Conservation (phyloP, 1,284 basidiomycete genomes). For the Ceratobasidium sp. region DNA sequence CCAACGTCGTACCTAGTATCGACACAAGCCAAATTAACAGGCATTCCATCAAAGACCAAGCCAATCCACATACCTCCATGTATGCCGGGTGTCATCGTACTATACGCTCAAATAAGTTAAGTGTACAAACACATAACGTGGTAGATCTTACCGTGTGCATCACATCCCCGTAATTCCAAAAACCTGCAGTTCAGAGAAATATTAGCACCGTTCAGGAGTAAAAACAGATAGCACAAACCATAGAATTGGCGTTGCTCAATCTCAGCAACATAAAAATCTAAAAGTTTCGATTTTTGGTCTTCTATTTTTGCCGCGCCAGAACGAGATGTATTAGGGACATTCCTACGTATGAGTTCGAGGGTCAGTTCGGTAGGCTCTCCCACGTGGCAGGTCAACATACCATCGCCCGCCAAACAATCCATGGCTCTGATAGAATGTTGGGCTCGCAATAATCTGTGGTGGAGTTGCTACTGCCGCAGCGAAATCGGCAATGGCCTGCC, state of each 20-base stretch:
- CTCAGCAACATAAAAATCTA: conserved; percentile 64
- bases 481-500: conserved; percentile 56
- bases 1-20: conserved; percentile 61
- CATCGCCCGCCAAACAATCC: conserved; percentile 41
- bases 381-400: not conserved
- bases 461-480: conserved; percentile 52
- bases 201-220: not conserved
- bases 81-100: conserved; percentile 61
- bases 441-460: conserved; percentile 38
- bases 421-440: conserved; percentile 38
- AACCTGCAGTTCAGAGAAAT: conserved; percentile 45
- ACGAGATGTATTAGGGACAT: conserved; percentile 58
- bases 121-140: conserved; percentile 49
- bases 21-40: not conserved
- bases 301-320: conserved; percentile 59
- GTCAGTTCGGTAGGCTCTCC: not conserved
- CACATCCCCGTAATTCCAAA: conserved; percentile 64
- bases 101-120: not conserved
- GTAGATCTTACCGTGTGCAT: conserved; percentile 58
- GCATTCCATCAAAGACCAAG: not conserved
- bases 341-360: conserved; percentile 54
- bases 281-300: conserved; percentile 59
- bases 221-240: conserved; percentile 50
- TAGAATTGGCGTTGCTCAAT: conserved; percentile 62
- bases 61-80: conserved; percentile 54